Evolutionary conservation across 805 yeast species (phyloP), one percentile per base, ranked within the genome.

Genomic region (Sugiyamaella boreocaroliniensis): DNA sequence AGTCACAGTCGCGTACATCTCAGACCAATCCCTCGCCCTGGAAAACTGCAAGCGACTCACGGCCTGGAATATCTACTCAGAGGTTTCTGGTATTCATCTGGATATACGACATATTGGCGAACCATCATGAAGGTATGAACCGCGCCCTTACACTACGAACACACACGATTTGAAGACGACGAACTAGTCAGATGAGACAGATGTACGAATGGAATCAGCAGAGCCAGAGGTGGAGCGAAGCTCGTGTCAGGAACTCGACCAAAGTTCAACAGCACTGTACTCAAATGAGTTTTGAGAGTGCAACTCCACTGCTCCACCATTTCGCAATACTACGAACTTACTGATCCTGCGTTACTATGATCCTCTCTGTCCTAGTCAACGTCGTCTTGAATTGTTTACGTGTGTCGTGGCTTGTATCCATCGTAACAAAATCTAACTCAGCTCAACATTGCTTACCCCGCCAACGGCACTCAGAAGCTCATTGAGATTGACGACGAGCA

Each of bases 361-460:
- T 22, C 6, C 26, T 22, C 26, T 22, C 26, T 22, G 26, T n/a
- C n/a, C n/a, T n/a, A n/a, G n/a, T n/a, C n/a, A 22, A 22, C 3
- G 26, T 22, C 26, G 26, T 22, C 26, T 22, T 22, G 26, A 22
- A 22, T 22, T 22, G 26, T 3, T 22, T 22, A 22, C 26, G 6
- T 22, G 26, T 22, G 26, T 22, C 6, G 26, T 22, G 26, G 26
- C 26, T 22, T n/a, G n/a, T n/a, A n/a, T n/a, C n/a, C n/a, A n/a
- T n/a, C n/a, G n/a, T n/a, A n/a, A n/a, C n/a, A 14, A 11, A 32
- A 11, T 10, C 37, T 32, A 32, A 32, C 37, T 4, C 48, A 90
- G 97, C 90, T 93, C 79, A 93, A 93, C 86, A 92, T 93, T 80
- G 87, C 99, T 75, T 93, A 86, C 85, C 99, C 99, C 81, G 92